Evolutionary conservation across 2,329 filamentous ascomycete genomes (phyloP), one percentile per base, ranked within the genome.

Genomic region (Fusarium sp.): DNA sequence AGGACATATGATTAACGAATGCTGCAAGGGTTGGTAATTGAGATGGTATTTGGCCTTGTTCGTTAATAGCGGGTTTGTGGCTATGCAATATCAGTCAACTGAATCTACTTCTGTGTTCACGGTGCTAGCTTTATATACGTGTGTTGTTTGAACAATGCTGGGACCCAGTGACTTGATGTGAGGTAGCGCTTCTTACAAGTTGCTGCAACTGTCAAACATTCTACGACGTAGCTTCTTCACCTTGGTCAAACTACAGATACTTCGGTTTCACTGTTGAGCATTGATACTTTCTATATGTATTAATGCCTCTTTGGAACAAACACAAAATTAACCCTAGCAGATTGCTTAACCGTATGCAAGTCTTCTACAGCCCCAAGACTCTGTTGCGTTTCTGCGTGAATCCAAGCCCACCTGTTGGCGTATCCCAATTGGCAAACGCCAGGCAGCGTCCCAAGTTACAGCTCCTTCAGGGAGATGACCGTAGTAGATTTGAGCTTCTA

Each of bases 1-100:
- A 46, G 52, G 32, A 24, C 47, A 29, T 51, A 64, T 24, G 46
- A 65, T 45, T 51, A 45, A 61, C 34, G 62, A 47, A 61, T 45
- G 34, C 34, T 29, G 34, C 27, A n/a, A 52, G 45, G 58, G 49
- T 24, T 22, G 41, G n/a, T 30, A 41, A 46, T 22, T 27, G 52
- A 48, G 58, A 47, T 55, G 48, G 30, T 16, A 34, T 58, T 22
- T 43, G 40, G 48, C 58, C 41, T 51, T 62, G 43, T 45, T 34
- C 25, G 32, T 51, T 55, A 46, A 53, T 25, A 54, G 51, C 15
- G 30, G 44, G 44, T 64, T 58, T 16, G 51, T 20, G 64, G 49
- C 44, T 60, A 69, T 45, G 41, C 46, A 61, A 32, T 15, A 49
- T 69, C 25, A 48, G 49, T 41, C 13, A 55, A 38, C 51, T 30